Evolutionary conservation across 148 eudicot genomes (phyloP), one percentile per base, ranked within the genome.

Genomic region (Silene uniflora): DNA sequence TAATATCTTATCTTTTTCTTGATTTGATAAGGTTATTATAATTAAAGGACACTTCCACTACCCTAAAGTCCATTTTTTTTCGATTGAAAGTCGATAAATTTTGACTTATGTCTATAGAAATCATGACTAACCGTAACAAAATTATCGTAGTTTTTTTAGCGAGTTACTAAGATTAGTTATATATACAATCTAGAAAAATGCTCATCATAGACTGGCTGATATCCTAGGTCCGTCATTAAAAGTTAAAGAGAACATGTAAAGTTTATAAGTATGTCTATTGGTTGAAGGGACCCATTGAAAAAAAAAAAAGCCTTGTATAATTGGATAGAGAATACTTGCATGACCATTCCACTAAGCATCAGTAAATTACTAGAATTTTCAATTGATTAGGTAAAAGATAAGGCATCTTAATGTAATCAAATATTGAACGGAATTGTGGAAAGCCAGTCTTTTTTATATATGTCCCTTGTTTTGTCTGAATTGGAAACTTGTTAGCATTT

Each of bases 1-100:
- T 54, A 64, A 69, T 80, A 71, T 80, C 78, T 74, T 68, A 74
- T 74, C 69, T 21, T 52, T 74, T 17, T 69, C 29, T 21, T 69
- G 47, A 19, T 35, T 7, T 27, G 76, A 78, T 65, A 72, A 65
- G 66, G 61, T 25, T 42, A 18, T 2, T 22, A 69, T 69, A 21
- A 69, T 47, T 46, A 22, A 25, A 46, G 72, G 58, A 6, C 10
- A 49, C 59, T 49, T 69, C 58, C 2, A 12, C 58, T 47, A 69
- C 27, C 58, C 12, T 12, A 69, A 46, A 39, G 10, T n/a, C 14
- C 19, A 67, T 39, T 11, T 19, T 19, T 68, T 42, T 32, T 66
- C 14, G n/a, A 66, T 35, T 18, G 12, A 32, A 66, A 66, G 7
- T 32, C 9, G 4, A 17, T 35, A 7, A 17, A 27, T 17, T 16